These are phyloP conservation scores for Clavispora vitiphila DNA, from an alignment of 805 yeast species.

Conservation along the genomic window DNA sequence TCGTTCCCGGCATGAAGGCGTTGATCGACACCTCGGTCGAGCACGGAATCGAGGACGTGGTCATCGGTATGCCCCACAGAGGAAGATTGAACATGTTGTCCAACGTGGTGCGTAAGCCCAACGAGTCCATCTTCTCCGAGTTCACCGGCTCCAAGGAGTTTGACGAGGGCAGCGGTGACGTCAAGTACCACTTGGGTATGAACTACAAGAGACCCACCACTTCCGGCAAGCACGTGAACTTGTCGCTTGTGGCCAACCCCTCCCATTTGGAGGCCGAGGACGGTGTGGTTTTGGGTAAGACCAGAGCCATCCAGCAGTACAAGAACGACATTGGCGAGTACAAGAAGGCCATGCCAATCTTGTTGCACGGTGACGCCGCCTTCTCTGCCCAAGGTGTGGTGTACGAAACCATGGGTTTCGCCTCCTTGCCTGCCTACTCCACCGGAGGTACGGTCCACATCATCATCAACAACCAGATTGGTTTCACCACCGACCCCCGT, in stretches of 20 bases:
- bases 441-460: constrained; percentile 98
- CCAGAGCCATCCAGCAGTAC: constrained; percentile 91
- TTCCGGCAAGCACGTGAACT: constrained; percentile 91
- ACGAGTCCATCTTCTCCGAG: constrained; percentile 95
- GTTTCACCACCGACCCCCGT: constrained; percentile 98
- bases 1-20: constrained; percentile 95
- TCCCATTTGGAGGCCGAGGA: constrained; percentile 99
- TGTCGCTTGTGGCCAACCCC: constrained; percentile 97
- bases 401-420: constrained; percentile 96
- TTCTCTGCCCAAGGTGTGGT: constrained; percentile 99
- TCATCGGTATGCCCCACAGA: constrained; percentile 99
- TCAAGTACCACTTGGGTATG: constrained; percentile 98
- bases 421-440: constrained; percentile 86
- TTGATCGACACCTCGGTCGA: constrained; percentile 91
- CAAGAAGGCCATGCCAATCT: constrained; percentile 84
- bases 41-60: constrained; percentile 89
- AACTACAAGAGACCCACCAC: constrained; percentile 98
- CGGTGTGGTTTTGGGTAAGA: constrained; percentile 96
- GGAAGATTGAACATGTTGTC: constrained; percentile 98
- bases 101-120: constrained; percentile 97
- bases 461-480: constrained; percentile 96
- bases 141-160: constrained; percentile 85
- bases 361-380: constrained; percentile 99
- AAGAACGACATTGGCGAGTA: constrained; percentile 79
- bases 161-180: constrained; percentile 98